Conservation (phyloP, 148 eudicot genomes). For the Heliamphora exappendiculata region DNA sequence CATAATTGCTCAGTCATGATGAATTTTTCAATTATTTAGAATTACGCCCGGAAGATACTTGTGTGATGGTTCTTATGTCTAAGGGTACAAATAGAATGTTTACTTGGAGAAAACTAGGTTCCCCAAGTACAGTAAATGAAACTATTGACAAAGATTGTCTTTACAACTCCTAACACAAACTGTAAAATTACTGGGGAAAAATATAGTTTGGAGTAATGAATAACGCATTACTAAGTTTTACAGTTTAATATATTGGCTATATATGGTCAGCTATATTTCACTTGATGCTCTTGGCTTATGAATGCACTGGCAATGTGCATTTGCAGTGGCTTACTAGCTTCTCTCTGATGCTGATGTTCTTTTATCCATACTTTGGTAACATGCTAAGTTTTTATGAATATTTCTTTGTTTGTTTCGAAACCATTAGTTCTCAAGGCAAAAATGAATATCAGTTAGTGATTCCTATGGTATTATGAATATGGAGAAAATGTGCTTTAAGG, state of each 20-base stretch:
- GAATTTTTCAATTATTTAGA: too few species aligned
- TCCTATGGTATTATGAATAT: neutral
- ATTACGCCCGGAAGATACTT: too few species aligned
- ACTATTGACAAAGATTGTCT: neutral
- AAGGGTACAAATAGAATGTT: too few species aligned
- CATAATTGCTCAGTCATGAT: neutral
- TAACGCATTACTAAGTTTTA: neutral
- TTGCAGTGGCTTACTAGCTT: neutral
- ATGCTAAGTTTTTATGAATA: neutral
- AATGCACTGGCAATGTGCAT: neutral
- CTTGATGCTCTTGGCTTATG: neutral
- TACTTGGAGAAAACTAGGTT: too few species aligned
- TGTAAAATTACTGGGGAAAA: neutral
- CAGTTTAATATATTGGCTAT: neutral
- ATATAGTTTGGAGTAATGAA: neutral
- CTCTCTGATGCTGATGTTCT: neutral
- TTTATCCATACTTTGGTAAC: neutral
- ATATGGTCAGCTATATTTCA: neutral
- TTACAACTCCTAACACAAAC: too few species aligned
- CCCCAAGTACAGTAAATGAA: too few species aligned
- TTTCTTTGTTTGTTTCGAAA: neutral
- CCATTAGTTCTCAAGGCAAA: neutral
- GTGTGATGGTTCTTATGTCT: too few species aligned
- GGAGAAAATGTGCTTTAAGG: neutral
- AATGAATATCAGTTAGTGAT: neutral